phyloP scores from a whole-genome alignment of 2,329 filamentous ascomycete species.

The Penicillium sp. region DNA sequence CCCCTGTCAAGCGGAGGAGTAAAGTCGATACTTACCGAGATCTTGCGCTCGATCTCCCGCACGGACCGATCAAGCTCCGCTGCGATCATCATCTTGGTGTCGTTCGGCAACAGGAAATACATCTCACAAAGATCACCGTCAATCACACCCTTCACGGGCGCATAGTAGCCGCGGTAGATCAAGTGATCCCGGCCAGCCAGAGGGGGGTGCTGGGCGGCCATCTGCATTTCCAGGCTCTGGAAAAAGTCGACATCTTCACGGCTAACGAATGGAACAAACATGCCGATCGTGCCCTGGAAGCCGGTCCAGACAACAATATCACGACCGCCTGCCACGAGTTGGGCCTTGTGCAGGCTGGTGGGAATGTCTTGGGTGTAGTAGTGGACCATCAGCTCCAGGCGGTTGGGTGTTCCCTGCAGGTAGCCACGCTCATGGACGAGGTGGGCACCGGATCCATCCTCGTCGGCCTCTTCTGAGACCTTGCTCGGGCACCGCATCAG shows the following conservation, averaged over 20 bases:
- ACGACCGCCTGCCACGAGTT: conserved; percentile 84
- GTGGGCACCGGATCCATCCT: conserved; percentile 84
- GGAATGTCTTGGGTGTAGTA: conserved; percentile 91
- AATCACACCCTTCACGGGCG: conserved; percentile 92
- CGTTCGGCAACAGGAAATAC: conserved; percentile 76
- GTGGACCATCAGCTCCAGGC: conserved; percentile 80
- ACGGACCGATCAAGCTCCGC: conserved; percentile 87
- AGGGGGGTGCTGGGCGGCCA: conserved; percentile 81
- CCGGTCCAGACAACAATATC: conserved; percentile 92
- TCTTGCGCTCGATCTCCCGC: conserved; percentile 92
- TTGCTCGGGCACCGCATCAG: conserved; percentile 83
- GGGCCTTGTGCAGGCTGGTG: conserved; percentile 83
- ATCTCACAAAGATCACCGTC: conserved; percentile 96
- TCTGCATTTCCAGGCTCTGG: conserved; percentile 84
- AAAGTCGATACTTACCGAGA: conserved; percentile 57
- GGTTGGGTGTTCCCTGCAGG: conserved; percentile 81
- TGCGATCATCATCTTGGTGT: conserved; percentile 94
- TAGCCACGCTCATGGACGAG: conserved; percentile 88
- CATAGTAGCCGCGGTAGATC: conserved; percentile 93
- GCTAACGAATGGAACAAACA: conserved; percentile 85
- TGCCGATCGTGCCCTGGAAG: conserved; percentile 88
- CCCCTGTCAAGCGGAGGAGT: background rate
- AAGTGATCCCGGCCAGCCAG: conserved; percentile 90
- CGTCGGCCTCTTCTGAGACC: conserved; percentile 83
- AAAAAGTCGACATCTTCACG: conserved; percentile 98